Conservation (phyloP, 2,329 filamentous ascomycete genomes). For the Ophiostoma tasmaniense region DNA sequence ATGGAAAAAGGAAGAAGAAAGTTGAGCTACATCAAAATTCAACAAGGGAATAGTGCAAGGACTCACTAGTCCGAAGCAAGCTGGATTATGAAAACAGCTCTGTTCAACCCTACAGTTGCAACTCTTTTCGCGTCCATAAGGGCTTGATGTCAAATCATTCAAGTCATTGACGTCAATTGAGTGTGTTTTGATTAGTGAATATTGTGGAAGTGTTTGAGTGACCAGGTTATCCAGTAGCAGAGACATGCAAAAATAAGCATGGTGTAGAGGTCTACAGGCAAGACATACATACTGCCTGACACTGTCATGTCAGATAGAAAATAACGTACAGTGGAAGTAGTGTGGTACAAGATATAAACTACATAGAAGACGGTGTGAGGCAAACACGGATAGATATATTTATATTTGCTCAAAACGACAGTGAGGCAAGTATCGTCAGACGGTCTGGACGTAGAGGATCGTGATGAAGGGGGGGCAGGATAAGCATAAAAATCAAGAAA, state of each 20-base stretch:
- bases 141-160: neutral
- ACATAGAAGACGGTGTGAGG: neutral
- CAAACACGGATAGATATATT: neutral
- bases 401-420: neutral
- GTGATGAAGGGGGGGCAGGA: neutral
- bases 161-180: neutral
- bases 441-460: neutral
- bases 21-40: neutral
- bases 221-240: neutral
- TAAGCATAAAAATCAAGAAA: neutral
- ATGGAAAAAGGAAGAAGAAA: neutral
- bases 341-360: neutral
- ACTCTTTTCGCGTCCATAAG: neutral
- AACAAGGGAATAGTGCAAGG: neutral
- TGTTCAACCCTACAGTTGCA: neutral
- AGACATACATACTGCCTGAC: neutral
- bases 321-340: neutral
- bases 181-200: neutral
- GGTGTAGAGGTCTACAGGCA: neutral
- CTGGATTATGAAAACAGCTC: neutral
- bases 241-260: neutral
- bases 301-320: neutral
- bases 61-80: neutral
- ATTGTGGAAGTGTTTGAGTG: neutral
- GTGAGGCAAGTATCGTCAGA: neutral